phyloP scores from a whole-genome alignment of 805 yeast species.

The Saccharomyces paradoxus region DNA sequence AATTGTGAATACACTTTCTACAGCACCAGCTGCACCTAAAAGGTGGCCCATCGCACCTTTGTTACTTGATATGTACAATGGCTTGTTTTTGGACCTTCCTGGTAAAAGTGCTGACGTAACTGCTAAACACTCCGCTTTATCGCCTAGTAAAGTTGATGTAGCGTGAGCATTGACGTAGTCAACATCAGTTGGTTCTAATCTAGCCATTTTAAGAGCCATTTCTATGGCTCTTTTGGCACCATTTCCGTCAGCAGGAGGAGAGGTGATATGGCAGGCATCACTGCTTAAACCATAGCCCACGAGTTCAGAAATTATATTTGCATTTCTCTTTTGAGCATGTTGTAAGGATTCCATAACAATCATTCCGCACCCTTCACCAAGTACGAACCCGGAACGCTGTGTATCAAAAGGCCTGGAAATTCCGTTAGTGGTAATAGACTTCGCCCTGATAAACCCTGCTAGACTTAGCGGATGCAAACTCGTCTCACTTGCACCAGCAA shows the following conservation, averaged over 20 bases:
- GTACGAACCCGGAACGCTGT: slow-evolving; percentile 74
- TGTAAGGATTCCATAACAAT: slow-evolving; percentile 67
- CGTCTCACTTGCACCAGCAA: slow-evolving; percentile 93
- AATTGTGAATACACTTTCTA: slow-evolving; percentile 78
- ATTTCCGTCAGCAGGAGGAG: slow-evolving; percentile 73
- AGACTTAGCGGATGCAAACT: slow-evolving; percentile 78
- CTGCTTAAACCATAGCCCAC: slow-evolving; percentile 86
- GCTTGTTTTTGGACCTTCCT: neutral
- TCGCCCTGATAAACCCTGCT: slow-evolving; percentile 86
- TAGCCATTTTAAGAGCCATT: slow-evolving; percentile 54
- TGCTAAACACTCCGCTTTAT: slow-evolving; percentile 77
- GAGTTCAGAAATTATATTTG: slow-evolving; percentile 69
- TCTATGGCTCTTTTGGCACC: slow-evolving; percentile 84
- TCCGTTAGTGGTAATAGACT: slow-evolving; percentile 54
- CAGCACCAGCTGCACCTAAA: slow-evolving; percentile 93
- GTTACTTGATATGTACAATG: slow-evolving; percentile 60
- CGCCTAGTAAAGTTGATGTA: slow-evolving; percentile 86
- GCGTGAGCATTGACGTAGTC: slow-evolving; percentile 95
- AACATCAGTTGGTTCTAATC: slow-evolving; percentile 40
- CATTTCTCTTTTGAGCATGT: slow-evolving; percentile 62
- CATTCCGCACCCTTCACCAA: slow-evolving; percentile 89
- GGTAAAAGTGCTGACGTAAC: slow-evolving; percentile 34
- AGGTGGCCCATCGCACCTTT: slow-evolving; percentile 93
- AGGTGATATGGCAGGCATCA: slow-evolving; percentile 88
- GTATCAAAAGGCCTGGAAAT: slow-evolving; percentile 87